phyloP scores from a whole-genome alignment of 495 filamentous ascomycete genomes.

The Aspergillus leporis region DNA sequence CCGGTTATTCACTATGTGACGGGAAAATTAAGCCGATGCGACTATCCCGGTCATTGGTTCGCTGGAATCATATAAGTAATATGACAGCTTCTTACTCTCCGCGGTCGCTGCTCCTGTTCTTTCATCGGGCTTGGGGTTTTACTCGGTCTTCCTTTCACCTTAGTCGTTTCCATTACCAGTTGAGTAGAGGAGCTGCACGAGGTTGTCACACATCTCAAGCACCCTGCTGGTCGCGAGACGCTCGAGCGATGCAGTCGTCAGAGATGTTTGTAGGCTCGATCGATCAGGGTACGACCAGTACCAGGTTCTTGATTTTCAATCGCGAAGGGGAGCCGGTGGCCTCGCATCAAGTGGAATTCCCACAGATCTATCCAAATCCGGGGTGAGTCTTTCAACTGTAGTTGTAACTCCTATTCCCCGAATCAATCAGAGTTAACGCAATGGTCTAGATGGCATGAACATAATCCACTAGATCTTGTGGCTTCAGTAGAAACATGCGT shows the following conservation, averaged over 20 bases:
- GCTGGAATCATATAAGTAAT: slow-evolving; percentile 4
- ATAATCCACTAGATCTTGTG: slow-evolving; percentile 79
- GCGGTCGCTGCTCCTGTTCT: neutral
- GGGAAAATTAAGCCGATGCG: slow-evolving; percentile 12
- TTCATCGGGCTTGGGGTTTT: neutral
- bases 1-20: slow-evolving; percentile 12
- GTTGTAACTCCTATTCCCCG: neutral
- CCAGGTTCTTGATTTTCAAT: slow-evolving; percentile 90
- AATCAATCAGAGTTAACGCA: too few species aligned
- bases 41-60: neutral
- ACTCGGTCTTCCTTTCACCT: neutral
- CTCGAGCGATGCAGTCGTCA: slow-evolving; percentile 25
- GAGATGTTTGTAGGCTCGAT: slow-evolving; percentile 67
- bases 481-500: slow-evolving; percentile 82
- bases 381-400: slow-evolving; percentile 59
- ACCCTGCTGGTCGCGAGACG: neutral
- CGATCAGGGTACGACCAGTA: slow-evolving; percentile 92
- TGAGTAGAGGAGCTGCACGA: neutral
- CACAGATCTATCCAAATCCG: slow-evolving; percentile 83
- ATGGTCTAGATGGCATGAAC: slow-evolving; percentile 81
- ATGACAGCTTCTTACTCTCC: slow-evolving; percentile 2
- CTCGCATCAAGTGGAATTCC: slow-evolving; percentile 89
- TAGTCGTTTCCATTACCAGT: neutral
- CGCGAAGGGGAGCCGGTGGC: slow-evolving; percentile 74
- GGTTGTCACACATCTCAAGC: slow-evolving; percentile 1